Percentiles rank a stretch among this genome's conserved stretches.
Evolutionary conservation across 768 basidiomycete species (phyloP).

Genomic region (Lactarius deliciosus): DNA sequence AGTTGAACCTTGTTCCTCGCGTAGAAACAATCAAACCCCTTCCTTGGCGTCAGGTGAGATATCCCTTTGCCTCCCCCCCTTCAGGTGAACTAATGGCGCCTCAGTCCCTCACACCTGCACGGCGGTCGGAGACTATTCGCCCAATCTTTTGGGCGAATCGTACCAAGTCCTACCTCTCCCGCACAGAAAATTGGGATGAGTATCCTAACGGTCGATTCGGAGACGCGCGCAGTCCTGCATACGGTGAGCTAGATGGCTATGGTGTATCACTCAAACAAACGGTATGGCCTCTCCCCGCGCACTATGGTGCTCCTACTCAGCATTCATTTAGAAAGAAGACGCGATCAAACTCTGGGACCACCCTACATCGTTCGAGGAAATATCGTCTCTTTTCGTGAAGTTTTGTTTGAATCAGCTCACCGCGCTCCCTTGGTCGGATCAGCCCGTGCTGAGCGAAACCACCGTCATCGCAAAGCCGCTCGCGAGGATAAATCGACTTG

Average conservation of each 20-base stretch:
- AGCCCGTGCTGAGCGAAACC: conserved; percentile 83
- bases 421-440: conserved; percentile 95
- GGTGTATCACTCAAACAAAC: conserved; percentile 91
- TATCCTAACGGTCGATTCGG: conserved; percentile 99
- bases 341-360: conserved; percentile 87
- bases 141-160: conserved; percentile 99
- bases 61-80: conserved; percentile 27
- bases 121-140: conserved; percentile 88
- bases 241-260: conserved; percentile 96
- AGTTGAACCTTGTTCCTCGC: conserved; percentile 83
- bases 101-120: conserved; percentile 87
- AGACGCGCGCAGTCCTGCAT: conserved; percentile 95
- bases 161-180: conserved; percentile 89
- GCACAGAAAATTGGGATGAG: conserved; percentile 99
- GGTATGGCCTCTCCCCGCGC: conserved; percentile 42
- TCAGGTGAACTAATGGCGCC: conserved; percentile 24
- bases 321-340: conserved; percentile 66
- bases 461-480: conserved; percentile 74
- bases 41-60: conserved; percentile 88
- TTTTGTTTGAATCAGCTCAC: conserved; percentile 76
- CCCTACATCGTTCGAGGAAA: conserved; percentile 63
- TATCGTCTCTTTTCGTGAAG: conserved; percentile 71
- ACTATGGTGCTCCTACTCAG: neutral
- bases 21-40: conserved; percentile 92
- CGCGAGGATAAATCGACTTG: conserved; percentile 82